phyloP scores from a whole-genome alignment of 2,329 filamentous ascomycete genomes.

The Alternaria sp. region DNA sequence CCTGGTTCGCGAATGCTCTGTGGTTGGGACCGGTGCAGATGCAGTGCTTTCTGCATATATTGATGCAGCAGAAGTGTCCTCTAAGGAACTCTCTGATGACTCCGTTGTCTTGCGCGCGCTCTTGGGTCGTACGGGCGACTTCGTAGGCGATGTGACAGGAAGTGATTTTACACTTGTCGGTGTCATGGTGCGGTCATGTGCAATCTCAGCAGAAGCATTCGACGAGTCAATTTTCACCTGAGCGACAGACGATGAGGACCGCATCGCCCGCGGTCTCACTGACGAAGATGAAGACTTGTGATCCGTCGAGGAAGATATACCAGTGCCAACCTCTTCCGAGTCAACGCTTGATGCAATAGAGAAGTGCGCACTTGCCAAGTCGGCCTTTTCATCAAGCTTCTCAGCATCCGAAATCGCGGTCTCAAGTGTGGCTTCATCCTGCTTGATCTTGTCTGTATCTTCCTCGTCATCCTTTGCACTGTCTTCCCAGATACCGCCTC shows the following conservation, averaged over 20 bases:
- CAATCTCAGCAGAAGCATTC: constrained; percentile 65
- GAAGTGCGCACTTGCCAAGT: constrained; percentile 31
- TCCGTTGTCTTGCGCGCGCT: constrained; percentile 16
- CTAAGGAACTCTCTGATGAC: constrained; percentile 23
- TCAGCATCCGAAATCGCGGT: constrained; percentile 27
- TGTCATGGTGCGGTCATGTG: constrained; percentile 64
- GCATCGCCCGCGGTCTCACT: constrained; percentile 62
- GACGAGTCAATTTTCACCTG: constrained; percentile 72
- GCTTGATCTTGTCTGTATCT: constrained; percentile 21
- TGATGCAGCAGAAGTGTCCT: constrained; percentile 37
- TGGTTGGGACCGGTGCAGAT: constrained; percentile 15
- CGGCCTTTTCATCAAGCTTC: constrained; percentile 30
- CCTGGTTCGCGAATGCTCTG: constrained; percentile 18
- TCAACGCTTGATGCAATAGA: constrained; percentile 33
- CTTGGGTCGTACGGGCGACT: constrained; percentile 56
- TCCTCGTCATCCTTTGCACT: constrained; percentile 21
- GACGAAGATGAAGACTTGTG: constrained; percentile 21
- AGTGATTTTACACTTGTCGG: constrained; percentile 70
- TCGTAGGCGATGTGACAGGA: constrained; percentile 62
- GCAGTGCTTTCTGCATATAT: constrained; percentile 24
- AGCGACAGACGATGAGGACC: constrained; percentile 70
- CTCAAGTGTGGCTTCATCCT: constrained; percentile 23
- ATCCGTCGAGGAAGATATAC: constrained; percentile 37
- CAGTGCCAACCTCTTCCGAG: constrained; percentile 27
- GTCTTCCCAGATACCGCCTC: constrained; percentile 81